Percentiles rank a stretch among this genome's conserved stretches.
Conservation (phyloP, 2,329 filamentous ascomycete species). For the Phialophora macrospora region DNA sequence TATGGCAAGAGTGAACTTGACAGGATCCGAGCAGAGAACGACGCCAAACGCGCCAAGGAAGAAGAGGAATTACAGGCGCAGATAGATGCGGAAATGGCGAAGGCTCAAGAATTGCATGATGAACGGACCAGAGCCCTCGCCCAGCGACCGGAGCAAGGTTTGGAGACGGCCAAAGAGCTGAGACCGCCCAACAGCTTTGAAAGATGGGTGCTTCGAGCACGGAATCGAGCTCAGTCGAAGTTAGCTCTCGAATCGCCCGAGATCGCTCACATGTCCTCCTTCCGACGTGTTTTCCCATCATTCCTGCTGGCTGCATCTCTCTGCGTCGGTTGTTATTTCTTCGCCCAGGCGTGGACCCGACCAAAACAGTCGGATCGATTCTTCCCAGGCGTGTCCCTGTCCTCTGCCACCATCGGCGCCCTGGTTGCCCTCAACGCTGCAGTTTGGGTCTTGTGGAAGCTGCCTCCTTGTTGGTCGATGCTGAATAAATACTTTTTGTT, state of each 20-base stretch:
- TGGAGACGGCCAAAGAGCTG: constrained; percentile 34
- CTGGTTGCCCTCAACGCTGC: constrained; percentile 58
- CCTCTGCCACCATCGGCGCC: constrained; percentile 57
- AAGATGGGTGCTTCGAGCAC: constrained; percentile 37
- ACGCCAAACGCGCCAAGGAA: constrained; percentile 47
- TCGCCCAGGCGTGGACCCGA: constrained; percentile 56
- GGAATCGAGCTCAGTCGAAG: constrained; percentile 33
- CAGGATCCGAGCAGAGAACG: constrained; percentile 48
- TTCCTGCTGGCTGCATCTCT: constrained; percentile 47
- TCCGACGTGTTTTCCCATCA: constrained; percentile 54
- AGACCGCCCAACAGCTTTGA: constrained; percentile 39
- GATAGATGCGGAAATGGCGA: constrained; percentile 60
- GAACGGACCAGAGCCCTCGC: constrained; percentile 41
- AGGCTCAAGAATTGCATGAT: constrained; percentile 44
- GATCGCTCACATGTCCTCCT: constrained; percentile 27
- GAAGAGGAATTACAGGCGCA: constrained; percentile 56
- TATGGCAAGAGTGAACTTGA: constrained; percentile 52
- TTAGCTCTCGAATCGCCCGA: constrained; percentile 37
- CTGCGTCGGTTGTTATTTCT: constrained; percentile 49
- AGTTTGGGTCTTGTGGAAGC: constrained; percentile 59
- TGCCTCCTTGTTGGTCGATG: constrained; percentile 59
- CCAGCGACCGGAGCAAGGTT: constrained; percentile 35
- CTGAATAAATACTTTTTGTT: constrained; percentile 63
- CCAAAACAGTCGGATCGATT: constrained; percentile 55
- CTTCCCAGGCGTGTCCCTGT: constrained; percentile 56